Conservation (phyloP, 148 eudicot species). For the Fagopyrum homotropicum region DNA sequence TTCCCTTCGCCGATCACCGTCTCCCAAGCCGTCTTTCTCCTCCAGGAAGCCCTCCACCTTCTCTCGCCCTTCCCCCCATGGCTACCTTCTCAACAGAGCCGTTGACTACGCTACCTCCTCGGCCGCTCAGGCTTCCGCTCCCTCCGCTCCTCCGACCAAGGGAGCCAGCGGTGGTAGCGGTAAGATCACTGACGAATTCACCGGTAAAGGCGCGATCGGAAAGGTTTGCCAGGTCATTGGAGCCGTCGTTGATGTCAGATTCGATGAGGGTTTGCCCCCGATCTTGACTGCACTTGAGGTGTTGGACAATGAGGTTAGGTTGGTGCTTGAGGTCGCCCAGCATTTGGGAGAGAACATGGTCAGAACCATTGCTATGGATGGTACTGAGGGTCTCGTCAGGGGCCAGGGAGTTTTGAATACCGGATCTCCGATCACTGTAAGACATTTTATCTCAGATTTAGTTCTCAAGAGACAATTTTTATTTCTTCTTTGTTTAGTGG, state of each 20-base stretch:
- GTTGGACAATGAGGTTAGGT: constrained; percentile 60
- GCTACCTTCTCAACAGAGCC: constrained; percentile 47
- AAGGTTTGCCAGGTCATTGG: constrained; percentile 94
- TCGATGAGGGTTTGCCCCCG: constrained; percentile 74
- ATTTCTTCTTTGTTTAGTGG: background rate
- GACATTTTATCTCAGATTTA: constrained; percentile 9
- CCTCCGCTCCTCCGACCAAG: constrained; percentile 19
- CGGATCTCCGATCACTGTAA: constrained; percentile 91
- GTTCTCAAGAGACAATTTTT: background rate
- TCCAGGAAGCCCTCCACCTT: constrained; percentile 6
- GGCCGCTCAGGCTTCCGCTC: constrained; percentile 20
- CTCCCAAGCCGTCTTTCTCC: constrained; percentile 24
- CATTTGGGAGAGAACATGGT: constrained; percentile 92
- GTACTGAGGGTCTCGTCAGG: constrained; percentile 87
- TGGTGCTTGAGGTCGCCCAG: constrained; percentile 92
- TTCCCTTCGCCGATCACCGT: constrained; percentile 21
- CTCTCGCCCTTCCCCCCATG: constrained; percentile 30
- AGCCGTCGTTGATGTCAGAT: constrained; percentile 91
- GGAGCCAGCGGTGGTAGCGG: constrained; percentile 18
- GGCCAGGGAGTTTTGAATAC: constrained; percentile 89
- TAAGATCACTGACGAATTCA: constrained; percentile 74
- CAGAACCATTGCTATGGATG: constrained; percentile 97
- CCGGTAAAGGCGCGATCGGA: constrained; percentile 65
- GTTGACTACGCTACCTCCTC: constrained; percentile 44
- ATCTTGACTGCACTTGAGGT: constrained; percentile 90